These are phyloP conservation scores for Plenodomus lindquistii DNA, from an alignment of 2,329 filamentous ascomycete species.

Conservation along the genomic window DNA sequence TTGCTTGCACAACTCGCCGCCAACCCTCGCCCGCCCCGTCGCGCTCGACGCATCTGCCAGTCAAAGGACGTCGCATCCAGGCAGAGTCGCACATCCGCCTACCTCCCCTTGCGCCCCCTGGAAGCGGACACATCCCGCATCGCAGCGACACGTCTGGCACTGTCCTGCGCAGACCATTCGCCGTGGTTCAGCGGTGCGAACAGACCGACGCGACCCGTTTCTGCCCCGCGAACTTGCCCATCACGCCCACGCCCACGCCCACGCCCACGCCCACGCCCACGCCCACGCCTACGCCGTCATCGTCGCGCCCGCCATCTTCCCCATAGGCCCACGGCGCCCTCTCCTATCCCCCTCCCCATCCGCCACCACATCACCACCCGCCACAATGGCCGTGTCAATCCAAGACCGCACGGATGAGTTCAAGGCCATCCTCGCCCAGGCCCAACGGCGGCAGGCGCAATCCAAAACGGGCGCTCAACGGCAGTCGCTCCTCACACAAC, in stretches of 20 bases:
- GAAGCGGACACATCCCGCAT: slow-evolving; percentile 6
- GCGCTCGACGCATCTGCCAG: not conserved
- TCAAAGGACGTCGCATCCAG: not conserved
- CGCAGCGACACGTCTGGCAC: not conserved
- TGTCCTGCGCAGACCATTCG: not conserved
- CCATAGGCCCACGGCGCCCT: slow-evolving; percentile 8
- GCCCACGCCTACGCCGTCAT: too few species aligned
- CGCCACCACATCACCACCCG: slow-evolving; percentile 12
- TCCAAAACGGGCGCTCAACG: slow-evolving; percentile 78
- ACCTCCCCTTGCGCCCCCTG: slow-evolving; percentile 1
- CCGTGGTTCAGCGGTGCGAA: not conserved
- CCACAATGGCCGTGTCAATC: slow-evolving; percentile 69
- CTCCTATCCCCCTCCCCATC: slow-evolving; percentile 7
- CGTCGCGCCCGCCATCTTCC: not conserved
- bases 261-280: slow-evolving; percentile 1
- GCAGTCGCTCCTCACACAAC: slow-evolving; percentile 75
- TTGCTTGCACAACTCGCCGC: not conserved
- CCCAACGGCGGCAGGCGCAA: slow-evolving; percentile 76
- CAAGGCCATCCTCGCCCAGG: slow-evolving; percentile 83
- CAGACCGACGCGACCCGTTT: not conserved
- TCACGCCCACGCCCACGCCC: not conserved
- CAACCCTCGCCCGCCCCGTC: not conserved
- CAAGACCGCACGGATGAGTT: slow-evolving; percentile 98
- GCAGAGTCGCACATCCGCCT: not conserved
- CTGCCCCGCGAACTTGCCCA: not conserved